Evolutionary conservation across 2,329 filamentous ascomycete genomes (phyloP), one percentile per base, ranked within the genome.

Genomic region (Pseudopyricularia javanii): DNA sequence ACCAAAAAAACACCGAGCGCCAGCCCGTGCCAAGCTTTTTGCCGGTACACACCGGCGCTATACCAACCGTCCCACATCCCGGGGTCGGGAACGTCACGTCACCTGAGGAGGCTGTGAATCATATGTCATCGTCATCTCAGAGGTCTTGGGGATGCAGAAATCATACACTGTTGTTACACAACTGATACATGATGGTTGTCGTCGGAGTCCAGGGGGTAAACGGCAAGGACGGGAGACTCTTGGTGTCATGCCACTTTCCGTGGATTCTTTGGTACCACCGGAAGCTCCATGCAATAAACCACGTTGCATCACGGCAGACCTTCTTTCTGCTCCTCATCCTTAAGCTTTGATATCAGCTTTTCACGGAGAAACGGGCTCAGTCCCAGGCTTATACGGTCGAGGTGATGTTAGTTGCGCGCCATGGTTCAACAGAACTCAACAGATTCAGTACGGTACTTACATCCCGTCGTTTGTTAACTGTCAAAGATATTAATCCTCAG

Each of bases 401-500:
- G n/a, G 20, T 3, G 7, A 15, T 56, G 53, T 64, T 60, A 64
- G 63, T 22, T 59, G 54, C 47, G 32, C 22, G 12, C 45, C 15
- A n/a, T 20, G 17, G 17, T 30, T 37, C 9, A 26, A 35, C 43
- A 51, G 49, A 8, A 30, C 51, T 53, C 40, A 49, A 52, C n/a
- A 20, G 26, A 22, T 15, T 2, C 26, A 37, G 49, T 47, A 4
- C 9, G 20, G 22, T 17, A 78, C 81, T 78, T 64, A 84, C 80
- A 85, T 80, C 62, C 82, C 82, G 65, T 84, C 75, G 51, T 81
- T 80, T 1, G 82, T 85, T 51, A 85, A 37, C 50, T 52, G 14
- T 34, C 6, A 5, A 14, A 43, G 7, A 3, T 12, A 8, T 20
- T 14, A 3, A 15, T n/a, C 20, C 7, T 51, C n/a, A 20, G 4